Conservation (phyloP, 208 protist genomes). For the Wallacemonas sp. region DNA sequence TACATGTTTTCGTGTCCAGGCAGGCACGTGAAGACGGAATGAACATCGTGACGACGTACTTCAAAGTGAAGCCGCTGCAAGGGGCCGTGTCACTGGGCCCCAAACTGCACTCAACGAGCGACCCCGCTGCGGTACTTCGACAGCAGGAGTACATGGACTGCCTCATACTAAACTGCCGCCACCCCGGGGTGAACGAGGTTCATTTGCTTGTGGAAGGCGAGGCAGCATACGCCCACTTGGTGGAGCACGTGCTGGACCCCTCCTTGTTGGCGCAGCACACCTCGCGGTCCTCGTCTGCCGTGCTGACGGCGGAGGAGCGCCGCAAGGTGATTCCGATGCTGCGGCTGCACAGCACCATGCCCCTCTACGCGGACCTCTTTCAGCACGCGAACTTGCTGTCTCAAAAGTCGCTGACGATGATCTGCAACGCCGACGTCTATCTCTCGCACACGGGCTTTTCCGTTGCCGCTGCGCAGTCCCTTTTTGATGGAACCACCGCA, state of each 20-base stretch:
- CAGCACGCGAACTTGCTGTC: constrained; percentile 59
- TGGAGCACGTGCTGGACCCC: constrained; percentile 32
- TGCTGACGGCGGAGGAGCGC: neutral
- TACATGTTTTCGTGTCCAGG: too few relatives aligned
- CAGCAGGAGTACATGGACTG: constrained; percentile 80
- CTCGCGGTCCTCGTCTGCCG: neutral
- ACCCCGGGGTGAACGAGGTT: constrained; percentile 52
- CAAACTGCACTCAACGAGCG: neutral
- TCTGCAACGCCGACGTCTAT: constrained; percentile 89
- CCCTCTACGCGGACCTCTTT: constrained; percentile 82
- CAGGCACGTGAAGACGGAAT: too few relatives aligned
- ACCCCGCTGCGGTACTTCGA: constrained; percentile 21
- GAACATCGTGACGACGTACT: constrained; percentile 86
- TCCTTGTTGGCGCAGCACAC: neutral
- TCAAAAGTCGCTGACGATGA: constrained; percentile 56
- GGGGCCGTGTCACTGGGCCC: constrained; percentile 55
- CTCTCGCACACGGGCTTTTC: constrained; percentile 40
- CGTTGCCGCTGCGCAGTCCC: constrained; percentile 25
- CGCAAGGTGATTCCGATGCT: constrained; percentile 62
- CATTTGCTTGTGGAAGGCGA: constrained; percentile 69
- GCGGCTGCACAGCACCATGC: constrained; percentile 26
- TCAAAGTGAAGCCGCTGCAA: constrained; percentile 61
- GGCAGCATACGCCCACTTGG: constrained; percentile 60
- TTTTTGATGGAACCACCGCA: constrained; percentile 30
- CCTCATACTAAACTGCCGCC: constrained; percentile 45